Conservation (phyloP, 1,284 basidiomycete genomes). For the Termitomyces sp. region DNA sequence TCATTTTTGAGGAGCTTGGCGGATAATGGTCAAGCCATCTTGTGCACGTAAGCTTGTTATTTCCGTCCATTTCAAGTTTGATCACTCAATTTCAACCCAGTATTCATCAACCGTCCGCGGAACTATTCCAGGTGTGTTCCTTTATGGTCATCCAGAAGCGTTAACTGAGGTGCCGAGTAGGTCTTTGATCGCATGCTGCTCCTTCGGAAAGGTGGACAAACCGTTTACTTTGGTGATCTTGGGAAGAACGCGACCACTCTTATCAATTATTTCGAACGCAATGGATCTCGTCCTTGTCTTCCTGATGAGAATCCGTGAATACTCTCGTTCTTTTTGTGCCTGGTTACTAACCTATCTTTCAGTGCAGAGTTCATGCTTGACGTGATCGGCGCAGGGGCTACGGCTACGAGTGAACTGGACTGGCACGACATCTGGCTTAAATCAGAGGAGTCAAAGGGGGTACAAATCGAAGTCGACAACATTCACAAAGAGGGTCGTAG, state of each 20-base stretch:
- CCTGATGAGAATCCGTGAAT: conserved; percentile 45
- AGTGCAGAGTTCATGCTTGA: conserved; percentile 71
- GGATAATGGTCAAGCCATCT: conserved; percentile 69
- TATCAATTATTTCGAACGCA: conserved; percentile 67
- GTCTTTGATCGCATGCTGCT: conserved; percentile 31
- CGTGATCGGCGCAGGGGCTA: conserved; percentile 62
- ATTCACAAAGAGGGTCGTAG: conserved; percentile 34
- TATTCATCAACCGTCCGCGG: conserved; percentile 56
- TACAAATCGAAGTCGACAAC: conserved; percentile 32
- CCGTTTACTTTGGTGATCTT: conserved; percentile 75
- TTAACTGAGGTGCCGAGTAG: conserved; percentile 26
- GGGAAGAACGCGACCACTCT: conserved; percentile 55
- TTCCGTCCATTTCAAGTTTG: conserved; percentile 3
- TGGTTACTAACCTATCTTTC: not conserved
- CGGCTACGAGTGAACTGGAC: conserved; percentile 37
- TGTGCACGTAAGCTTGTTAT: conserved; percentile 62
- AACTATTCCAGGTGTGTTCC: conserved; percentile 51
- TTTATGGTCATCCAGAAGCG: not conserved
- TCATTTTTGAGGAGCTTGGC: conserved; percentile 74
- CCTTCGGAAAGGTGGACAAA: conserved; percentile 65
- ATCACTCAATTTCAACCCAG: not conserved
- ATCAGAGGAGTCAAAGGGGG: conserved; percentile 30
- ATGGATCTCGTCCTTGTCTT: conserved; percentile 46
- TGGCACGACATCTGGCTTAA: conserved; percentile 44
- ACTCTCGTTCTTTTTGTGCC: not conserved